Conservation (phyloP, 75 land plant genomes). For the Chamaecyparis obtusa region DNA sequence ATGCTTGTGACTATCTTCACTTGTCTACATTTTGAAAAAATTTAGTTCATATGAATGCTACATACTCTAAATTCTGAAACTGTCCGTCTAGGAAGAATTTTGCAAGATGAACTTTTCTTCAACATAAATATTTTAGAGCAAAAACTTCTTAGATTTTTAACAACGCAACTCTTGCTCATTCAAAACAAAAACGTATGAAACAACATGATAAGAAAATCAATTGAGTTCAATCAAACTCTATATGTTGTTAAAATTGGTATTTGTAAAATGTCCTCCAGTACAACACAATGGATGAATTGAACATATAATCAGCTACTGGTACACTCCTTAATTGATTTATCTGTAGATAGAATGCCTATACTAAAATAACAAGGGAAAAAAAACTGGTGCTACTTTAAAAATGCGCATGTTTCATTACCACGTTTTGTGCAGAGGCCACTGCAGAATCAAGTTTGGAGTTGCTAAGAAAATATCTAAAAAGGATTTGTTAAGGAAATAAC, state of each 20-base stretch:
- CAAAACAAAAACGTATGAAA: background rate
- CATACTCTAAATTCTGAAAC: background rate
- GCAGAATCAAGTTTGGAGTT: conserved; percentile 3
- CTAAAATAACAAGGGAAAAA: background rate
- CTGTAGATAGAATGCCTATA: background rate
- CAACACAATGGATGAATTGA: background rate
- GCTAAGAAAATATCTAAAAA: background rate
- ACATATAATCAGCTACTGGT: background rate
- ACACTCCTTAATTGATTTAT: background rate
- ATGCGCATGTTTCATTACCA: background rate
- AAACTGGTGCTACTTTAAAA: background rate
- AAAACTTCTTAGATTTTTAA: too few relatives aligned
- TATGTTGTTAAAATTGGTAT: background rate
- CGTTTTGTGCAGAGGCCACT: background rate
- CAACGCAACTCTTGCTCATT: background rate
- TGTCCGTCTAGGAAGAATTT: too few relatives aligned
- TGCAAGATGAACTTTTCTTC: background rate
- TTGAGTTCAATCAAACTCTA: background rate
- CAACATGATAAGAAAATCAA: background rate
- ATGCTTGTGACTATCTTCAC: background rate
- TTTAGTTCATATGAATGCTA: background rate
- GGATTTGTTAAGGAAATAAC: conserved; percentile 11
- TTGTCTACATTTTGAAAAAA: background rate
- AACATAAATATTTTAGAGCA: background rate
- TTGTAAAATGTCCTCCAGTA: background rate